These are phyloP conservation scores for Paraconiothyrium brasiliense DNA, from an alignment of 2,329 filamentous ascomycete genomes.

Conservation along the genomic window DNA sequence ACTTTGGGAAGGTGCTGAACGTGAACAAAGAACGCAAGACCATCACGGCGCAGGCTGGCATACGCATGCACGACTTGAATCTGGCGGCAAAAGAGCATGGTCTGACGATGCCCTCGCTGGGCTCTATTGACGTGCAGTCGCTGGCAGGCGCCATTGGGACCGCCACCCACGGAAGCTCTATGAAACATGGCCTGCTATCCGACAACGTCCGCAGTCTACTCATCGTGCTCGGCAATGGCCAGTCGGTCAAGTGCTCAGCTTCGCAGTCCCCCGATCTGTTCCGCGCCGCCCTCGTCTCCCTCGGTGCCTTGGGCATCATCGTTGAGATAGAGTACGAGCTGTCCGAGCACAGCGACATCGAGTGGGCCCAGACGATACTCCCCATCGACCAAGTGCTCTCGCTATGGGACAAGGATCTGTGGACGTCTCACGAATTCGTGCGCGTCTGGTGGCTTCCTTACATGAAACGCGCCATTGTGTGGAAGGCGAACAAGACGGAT, in stretches of 20 bases:
- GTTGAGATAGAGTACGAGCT: slow-evolving; percentile 88
- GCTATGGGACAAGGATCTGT: slow-evolving; percentile 77
- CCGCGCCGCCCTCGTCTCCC: slow-evolving; percentile 83
- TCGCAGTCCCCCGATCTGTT: slow-evolving; percentile 81
- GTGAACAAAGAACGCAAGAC: slow-evolving; percentile 72
- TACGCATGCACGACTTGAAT: slow-evolving; percentile 79
- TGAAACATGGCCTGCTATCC: slow-evolving; percentile 83
- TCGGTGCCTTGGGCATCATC: slow-evolving; percentile 91
- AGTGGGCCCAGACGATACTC: slow-evolving; percentile 84
- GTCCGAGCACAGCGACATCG: slow-evolving; percentile 81
- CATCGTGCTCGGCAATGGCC: slow-evolving; percentile 84
- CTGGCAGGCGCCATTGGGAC: slow-evolving; percentile 93
- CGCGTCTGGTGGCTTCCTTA: slow-evolving; percentile 99
- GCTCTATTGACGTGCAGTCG: slow-evolving; percentile 94
- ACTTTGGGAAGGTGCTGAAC: slow-evolving; percentile 76
- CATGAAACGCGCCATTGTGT: slow-evolving; percentile 84
- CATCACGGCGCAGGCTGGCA: slow-evolving; percentile 86
- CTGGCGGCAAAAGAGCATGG: slow-evolving; percentile 76
- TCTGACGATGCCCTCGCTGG: slow-evolving; percentile 88
- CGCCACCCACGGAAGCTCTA: slow-evolving; percentile 89
- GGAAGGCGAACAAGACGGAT: slow-evolving; percentile 83
- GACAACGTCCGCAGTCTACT: slow-evolving; percentile 78
- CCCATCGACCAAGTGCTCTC: slow-evolving; percentile 73
- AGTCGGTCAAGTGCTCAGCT: slow-evolving; percentile 73
- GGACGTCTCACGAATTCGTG: slow-evolving; percentile 87